phyloP scores from a whole-genome alignment of 2,329 filamentous ascomycete species.

The Berkeleyomyces rouxiae region DNA sequence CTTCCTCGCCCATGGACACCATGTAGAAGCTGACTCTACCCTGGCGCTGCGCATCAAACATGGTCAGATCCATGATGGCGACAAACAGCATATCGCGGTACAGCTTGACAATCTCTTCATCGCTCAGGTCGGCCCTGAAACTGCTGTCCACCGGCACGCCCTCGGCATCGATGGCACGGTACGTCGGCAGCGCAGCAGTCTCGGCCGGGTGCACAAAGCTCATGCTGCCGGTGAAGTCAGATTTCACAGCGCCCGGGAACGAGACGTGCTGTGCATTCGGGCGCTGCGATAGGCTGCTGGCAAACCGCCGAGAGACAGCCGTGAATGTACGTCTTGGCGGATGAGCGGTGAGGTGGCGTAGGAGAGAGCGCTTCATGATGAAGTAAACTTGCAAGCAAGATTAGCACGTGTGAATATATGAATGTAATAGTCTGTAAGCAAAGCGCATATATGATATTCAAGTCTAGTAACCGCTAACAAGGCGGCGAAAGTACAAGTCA shows the following conservation, averaged over 20 bases:
- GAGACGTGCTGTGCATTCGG: slow-evolving; percentile 39
- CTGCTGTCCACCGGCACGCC: slow-evolving; percentile 63
- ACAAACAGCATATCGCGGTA: slow-evolving; percentile 51
- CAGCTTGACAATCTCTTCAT: slow-evolving; percentile 42
- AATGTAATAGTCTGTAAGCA: background rate
- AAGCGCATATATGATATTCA: background rate
- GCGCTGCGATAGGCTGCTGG: slow-evolving; percentile 37
- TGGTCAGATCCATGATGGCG: slow-evolving; percentile 86
- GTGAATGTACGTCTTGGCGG: background rate
- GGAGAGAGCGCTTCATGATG: background rate
- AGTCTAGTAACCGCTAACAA: too few species aligned
- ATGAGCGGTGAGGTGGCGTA: background rate
- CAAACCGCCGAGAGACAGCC: background rate
- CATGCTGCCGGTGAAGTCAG: slow-evolving; percentile 71
- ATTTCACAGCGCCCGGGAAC: slow-evolving; percentile 95
- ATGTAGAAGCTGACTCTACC: slow-evolving; percentile 95
- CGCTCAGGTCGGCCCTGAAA: slow-evolving; percentile 50
- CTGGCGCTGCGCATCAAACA: slow-evolving; percentile 95
- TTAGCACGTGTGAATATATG: background rate
- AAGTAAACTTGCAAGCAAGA: background rate
- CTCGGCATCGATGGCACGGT: slow-evolving; percentile 79
- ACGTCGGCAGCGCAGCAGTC: slow-evolving; percentile 68
- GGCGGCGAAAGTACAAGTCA: too few species aligned
- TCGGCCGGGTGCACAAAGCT: slow-evolving; percentile 59
- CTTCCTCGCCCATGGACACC: slow-evolving; percentile 89